Base-by-base conservation (phyloP, 441 rosid species). In the Gossypium schwendimanii region DNA sequence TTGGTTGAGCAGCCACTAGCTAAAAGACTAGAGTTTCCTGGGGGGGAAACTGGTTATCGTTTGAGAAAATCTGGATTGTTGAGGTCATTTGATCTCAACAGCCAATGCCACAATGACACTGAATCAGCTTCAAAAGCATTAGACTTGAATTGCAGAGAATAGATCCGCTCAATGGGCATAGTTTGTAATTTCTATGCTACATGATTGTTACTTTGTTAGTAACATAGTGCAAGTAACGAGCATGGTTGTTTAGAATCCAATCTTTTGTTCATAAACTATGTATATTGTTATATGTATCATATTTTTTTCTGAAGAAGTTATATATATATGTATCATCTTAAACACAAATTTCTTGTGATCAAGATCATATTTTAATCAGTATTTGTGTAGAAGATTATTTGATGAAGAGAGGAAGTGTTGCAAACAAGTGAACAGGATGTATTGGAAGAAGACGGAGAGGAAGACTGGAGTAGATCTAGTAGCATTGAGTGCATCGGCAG, bases 11-110 rank as follows among this genome's bases (percentile, higher is more conserved):
- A 78, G 62, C 87, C 84, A 57, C 69, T 69, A 45, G 80, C 70
- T 31, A 86, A 81, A 74, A 87, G 82, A 80, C 61, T 70, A 9
- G 52, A 59, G 5, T 26, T 36, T 44, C 36, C 41, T 24, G n/a
- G 62, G n/a, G 73, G 69, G 49, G 82, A 75, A 78, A 66, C 50
- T 14, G 54, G 65, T 69, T 72, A 63, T 26, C 73, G 75, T 53
- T 52, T 78, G 72, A 80, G 78, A 72, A 79, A 71, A 54, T 74
- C 62, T 58, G 76, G 66, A 53, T 44, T 73, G 14, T 26, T 67
- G 39, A 76, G 55, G 10, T 78, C 73, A 54, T 75, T 90, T 71
- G 96, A 90, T 77, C 85, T 90, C 63, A 90, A 90, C 67, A 79
- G 79, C 45, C 80, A 81, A 52, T 87, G 78, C 69, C 86, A 78